A percentile compares a stretch with the other conserved stretches of the same genome.
phyloP scores from a whole-genome alignment of 73 alveolate genomes.

The Uronychia setigera region DNA sequence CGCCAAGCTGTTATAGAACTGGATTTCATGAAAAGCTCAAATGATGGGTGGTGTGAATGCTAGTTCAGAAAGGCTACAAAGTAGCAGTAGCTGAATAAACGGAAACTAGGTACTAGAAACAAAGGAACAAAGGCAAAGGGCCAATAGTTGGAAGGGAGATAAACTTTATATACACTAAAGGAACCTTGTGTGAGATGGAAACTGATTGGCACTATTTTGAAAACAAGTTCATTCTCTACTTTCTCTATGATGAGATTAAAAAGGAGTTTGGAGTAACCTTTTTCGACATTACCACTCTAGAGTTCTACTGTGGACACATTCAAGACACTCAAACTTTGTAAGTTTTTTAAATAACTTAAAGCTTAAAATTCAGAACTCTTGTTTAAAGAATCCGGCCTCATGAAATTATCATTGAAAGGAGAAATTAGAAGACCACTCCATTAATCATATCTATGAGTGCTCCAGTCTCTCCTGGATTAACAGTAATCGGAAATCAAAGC shows the following conservation, averaged over 20 bases:
- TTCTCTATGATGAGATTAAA: conserved; percentile 11
- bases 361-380: conserved; percentile 48
- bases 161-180: background rate
- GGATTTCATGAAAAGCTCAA: conserved; percentile 72
- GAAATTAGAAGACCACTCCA: background rate
- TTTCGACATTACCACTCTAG: conserved; percentile 72
- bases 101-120: conserved; percentile 61
- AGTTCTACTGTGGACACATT: conserved; percentile 65
- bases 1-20: conserved; percentile 17
- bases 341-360: conserved; percentile 45
- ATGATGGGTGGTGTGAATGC: conserved; percentile 51
- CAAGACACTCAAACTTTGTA: conserved; percentile 61
- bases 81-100: conserved; percentile 80
- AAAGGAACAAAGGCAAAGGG: conserved; percentile 13
- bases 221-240: conserved; percentile 30
- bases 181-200: conserved; percentile 2
- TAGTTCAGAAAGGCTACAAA: conserved; percentile 70
- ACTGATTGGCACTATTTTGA: conserved; percentile 17
- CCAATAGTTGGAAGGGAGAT: conserved; percentile 10
- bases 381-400: background rate
- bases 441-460: conserved; percentile 19
- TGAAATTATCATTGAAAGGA: background rate
- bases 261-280: conserved; percentile 72
- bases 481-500: background rate
- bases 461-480: conserved; percentile 35